Evolutionary conservation across 2,329 filamentous ascomycete genomes (phyloP).

Genomic region (Ceratocystis albifundus): DNA sequence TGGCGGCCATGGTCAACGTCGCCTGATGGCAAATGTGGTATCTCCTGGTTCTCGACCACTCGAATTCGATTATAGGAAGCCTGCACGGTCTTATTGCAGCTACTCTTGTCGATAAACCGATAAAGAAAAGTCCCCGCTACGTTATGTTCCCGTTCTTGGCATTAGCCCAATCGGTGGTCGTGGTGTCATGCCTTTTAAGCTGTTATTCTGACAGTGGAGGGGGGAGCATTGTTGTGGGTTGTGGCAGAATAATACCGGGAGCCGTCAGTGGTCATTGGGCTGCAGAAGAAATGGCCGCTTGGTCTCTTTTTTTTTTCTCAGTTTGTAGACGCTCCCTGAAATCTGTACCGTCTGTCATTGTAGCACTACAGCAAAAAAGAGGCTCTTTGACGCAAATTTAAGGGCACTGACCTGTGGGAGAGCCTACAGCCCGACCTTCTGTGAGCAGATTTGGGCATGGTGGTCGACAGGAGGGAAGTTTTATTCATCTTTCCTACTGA

Average conservation of each 20-base stretch:
- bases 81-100: slow-evolving; percentile 33
- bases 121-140: slow-evolving; percentile 31
- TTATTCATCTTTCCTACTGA: background rate
- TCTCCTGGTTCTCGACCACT: slow-evolving; percentile 58
- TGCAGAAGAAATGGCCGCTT: slow-evolving; percentile 47
- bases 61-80: slow-evolving; percentile 55
- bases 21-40: slow-evolving; percentile 45
- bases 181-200: slow-evolving; percentile 51
- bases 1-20: slow-evolving; percentile 53
- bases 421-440: slow-evolving; percentile 54
- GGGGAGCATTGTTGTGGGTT: slow-evolving; percentile 53
- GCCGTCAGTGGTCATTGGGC: slow-evolving; percentile 37
- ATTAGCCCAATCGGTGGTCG: slow-evolving; percentile 48
- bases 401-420: slow-evolving; percentile 25
- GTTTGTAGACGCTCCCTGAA: slow-evolving; percentile 30
- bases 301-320: slow-evolving; percentile 33
- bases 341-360: slow-evolving; percentile 34
- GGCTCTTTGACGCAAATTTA: no score
- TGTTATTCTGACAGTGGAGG: slow-evolving; percentile 44
- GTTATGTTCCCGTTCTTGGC: slow-evolving; percentile 50
- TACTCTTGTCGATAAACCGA: slow-evolving; percentile 36
- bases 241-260: slow-evolving; percentile 46
- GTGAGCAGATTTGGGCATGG: slow-evolving; percentile 33
- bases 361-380: slow-evolving; percentile 39
- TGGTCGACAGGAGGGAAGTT: slow-evolving; percentile 36